Evolutionary conservation across 2,329 filamentous ascomycete species (phyloP), one percentile per base, ranked within the genome.

Genomic region (Penicillium hordei): DNA sequence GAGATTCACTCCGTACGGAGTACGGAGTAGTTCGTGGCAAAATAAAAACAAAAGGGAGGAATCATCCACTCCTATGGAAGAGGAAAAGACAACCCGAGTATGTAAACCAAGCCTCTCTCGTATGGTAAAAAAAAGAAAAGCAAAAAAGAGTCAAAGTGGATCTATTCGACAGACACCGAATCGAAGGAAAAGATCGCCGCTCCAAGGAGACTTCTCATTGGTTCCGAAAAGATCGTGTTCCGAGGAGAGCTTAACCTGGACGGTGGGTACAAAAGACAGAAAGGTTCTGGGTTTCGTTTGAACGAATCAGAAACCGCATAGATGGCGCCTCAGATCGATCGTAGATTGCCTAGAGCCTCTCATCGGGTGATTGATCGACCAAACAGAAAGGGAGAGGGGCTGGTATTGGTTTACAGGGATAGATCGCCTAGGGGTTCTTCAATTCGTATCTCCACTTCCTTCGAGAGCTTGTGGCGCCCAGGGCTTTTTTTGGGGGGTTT

Each of bases 341-440:
- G 55, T 40, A 60, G 50, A 31, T 55, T 49, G 40, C 46, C 52
- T 21, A n/a, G 44, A 59, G 55, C 63, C 57, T 65, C 53, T 64
- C 57, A 66, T 66, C 63, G 61, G 54, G 52, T 61, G 63, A 65
- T 63, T 62, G 64, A 66, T 66, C 64, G 58, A 62, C 57, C 57
- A 60, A 42, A 38, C 40, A 51, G 49, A 57, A 45, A 42, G 55
- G 29, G 60, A 51, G 58, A 48, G 57, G 49, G 56, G 57, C 25
- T 55, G 55, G 58, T 45, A 64, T 60, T 49, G 50, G 60, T 48
- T 23, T 48, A 23, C 58, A 64, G 61, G 61, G 63, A 65, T 65
- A 38, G 59, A 64, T 65, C 59, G 52, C 46, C 58, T 57, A 57
- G 57, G 59, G 54, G 56, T 65, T 65, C 63, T 59, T 65, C 58